Evolutionary conservation across 2,329 filamentous ascomycete species (phyloP), one percentile per base, ranked within the genome.

Genomic region (Aspergillus alliaceus): DNA sequence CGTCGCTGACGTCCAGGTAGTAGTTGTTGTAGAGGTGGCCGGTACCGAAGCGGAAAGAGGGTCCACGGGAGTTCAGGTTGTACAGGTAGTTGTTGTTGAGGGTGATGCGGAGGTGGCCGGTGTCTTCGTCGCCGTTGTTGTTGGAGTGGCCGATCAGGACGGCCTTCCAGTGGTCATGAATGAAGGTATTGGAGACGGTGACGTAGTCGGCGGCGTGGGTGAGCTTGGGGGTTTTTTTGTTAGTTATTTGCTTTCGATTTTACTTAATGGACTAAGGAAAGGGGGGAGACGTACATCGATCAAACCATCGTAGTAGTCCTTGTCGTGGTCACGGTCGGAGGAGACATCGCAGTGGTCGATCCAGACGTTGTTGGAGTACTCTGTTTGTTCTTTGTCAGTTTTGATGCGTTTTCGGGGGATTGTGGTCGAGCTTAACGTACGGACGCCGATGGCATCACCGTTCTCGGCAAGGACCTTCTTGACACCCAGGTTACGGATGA

Each of bases 231-330:
- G 11, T 14, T 14, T 12, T 2, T 9, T 64, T 24, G 53, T 51
- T 42, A 18, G 22, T 25, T 51, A 22, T 54, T 53, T 12, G 25
- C 0, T 18, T 25, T 29, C 18, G 6, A 22, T 8, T 15, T 7
- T 15, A 15, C 24, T 20, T 53, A 14, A 4, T 35, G 29, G 14
- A 35, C 14, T 18, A 18, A 34, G 53, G 32, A 24, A 24, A 15
- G 8, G 32, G 27, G 14, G 25, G 27, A 29, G 8, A n/a, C 22
- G 46, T 57, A 71, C 75, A 64, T 90, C 87, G 47, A 86, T 74
- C 1, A 90, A 81, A 31, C 87, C 87, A 56, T 90, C 87, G 68
- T 87, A 89, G 76, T 83, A 87, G 76, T 90, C 86, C 76, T 90
- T 90, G 77, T 80, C 84, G 68, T 84, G 77, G 64, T 80, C 76